These are phyloP conservation scores for Sphaerostilbella broomeana DNA, from an alignment of 2,329 filamentous ascomycete genomes.

Conservation along the genomic window DNA sequence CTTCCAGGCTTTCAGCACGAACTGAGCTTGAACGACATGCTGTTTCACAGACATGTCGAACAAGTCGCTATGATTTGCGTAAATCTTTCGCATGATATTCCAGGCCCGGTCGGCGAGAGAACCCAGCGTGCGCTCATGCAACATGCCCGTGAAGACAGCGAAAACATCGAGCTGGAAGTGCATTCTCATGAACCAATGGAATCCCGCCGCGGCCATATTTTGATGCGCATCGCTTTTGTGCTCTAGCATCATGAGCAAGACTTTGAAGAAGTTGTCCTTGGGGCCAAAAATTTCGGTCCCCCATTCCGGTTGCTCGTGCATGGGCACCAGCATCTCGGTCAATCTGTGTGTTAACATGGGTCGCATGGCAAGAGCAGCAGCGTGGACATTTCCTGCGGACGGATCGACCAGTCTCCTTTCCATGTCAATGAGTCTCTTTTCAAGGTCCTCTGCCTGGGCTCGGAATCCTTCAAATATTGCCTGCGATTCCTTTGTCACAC, in stretches of 20 bases:
- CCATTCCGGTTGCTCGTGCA: slow-evolving; percentile 42
- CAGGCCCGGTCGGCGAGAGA: slow-evolving; percentile 48
- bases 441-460: slow-evolving; percentile 35
- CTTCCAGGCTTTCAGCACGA: slow-evolving; percentile 47
- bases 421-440: slow-evolving; percentile 37
- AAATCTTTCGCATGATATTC: slow-evolving; percentile 40
- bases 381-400: slow-evolving; percentile 46
- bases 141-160: slow-evolving; percentile 47
- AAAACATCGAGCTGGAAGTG: slow-evolving; percentile 53
- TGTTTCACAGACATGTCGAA: slow-evolving; percentile 41
- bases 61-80: slow-evolving; percentile 44
- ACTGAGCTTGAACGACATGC: slow-evolving; percentile 39
- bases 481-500: slow-evolving; percentile 12
- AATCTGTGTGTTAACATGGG: slow-evolving; percentile 45
- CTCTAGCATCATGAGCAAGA: slow-evolving; percentile 44
- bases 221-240: slow-evolving; percentile 40
- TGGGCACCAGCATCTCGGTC: slow-evolving; percentile 39
- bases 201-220: slow-evolving; percentile 38
- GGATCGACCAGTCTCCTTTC: slow-evolving; percentile 46
- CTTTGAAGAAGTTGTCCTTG: slow-evolving; percentile 50
- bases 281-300: slow-evolving; percentile 42
- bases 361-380: slow-evolving; percentile 42
- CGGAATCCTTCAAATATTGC: slow-evolving; percentile 35
- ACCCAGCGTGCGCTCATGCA: slow-evolving; percentile 43
- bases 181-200: slow-evolving; percentile 48